These are phyloP conservation scores for Eimeria zaria DNA, from an alignment of 169 alveolate species.

Conservation along the genomic window DNA sequence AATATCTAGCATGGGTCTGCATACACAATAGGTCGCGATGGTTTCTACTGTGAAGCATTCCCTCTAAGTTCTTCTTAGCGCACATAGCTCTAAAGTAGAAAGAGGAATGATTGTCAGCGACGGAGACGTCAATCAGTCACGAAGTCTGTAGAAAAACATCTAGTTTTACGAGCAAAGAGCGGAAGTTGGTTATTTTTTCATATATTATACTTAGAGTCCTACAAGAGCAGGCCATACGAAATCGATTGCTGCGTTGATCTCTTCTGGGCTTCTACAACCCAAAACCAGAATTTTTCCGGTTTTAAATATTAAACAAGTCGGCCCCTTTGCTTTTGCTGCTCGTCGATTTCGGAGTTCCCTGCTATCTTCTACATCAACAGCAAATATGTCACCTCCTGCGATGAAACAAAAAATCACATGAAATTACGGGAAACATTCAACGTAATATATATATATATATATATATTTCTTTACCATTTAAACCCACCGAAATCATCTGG, in stretches of 20 bases:
- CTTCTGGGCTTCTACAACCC: slow-evolving; percentile 79
- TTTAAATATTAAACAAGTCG: slow-evolving; percentile 74
- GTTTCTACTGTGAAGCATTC: neutral
- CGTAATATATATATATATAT: neutral
- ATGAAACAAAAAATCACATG: neutral
- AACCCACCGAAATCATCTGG: slow-evolving; percentile 16
- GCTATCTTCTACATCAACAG: slow-evolving; percentile 15
- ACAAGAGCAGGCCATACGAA: slow-evolving; percentile 77
- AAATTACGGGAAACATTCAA: too few relatives aligned
- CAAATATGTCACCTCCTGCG: slow-evolving; percentile 64
- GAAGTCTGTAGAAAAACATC: too few relatives aligned
- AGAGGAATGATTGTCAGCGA: neutral
- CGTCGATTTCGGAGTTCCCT: slow-evolving; percentile 26
- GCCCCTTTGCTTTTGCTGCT: slow-evolving; percentile 33
- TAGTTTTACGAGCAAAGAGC: too few relatives aligned
- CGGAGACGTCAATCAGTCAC: too few relatives aligned
- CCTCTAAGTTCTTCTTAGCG: neutral
- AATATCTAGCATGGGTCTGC: too few relatives aligned
- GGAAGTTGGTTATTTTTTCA: too few relatives aligned
- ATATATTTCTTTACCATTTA: neutral
- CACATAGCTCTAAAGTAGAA: neutral
- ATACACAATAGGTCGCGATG: neutral
- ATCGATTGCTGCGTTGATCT: slow-evolving; percentile 58
- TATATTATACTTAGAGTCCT: neutral
- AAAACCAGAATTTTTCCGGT: slow-evolving; percentile 76